Base-by-base conservation (phyloP, 1,284 basidiomycete genomes). In the Rhodotorula sp. region DNA sequence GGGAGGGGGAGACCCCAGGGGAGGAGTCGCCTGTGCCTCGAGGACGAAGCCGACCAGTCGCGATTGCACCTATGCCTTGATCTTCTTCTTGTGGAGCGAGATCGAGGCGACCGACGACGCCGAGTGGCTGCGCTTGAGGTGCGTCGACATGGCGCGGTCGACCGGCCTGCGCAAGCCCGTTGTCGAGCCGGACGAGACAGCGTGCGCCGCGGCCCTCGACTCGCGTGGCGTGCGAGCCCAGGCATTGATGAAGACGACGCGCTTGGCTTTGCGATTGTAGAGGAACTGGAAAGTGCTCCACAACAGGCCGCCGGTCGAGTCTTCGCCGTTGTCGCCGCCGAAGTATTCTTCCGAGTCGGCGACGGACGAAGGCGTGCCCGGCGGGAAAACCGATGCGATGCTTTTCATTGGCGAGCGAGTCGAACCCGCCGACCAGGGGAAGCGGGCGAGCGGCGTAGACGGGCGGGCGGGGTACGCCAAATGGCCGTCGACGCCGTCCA, bases 261-360 rank as follows among this genome's bases (percentile, higher is more conserved):
- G 87, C 83, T 96, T 98, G 74, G 82, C 81, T 77, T 92, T 95
- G 79, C 89, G 86, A 83, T 94, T 96, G 79, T 94, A 85, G 84
- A 99, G 96, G 83, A 99, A 97, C 87, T 93, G 96, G 80, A 97
- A 93, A 22, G 92, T 94, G 47, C 91, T 93, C 95, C 94, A 98
- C 10, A 98, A 84, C 67, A 98, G 83, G 8, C 92, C 90, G n/a
- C 92, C 92, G 22, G 78, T 77, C 73, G 90, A 89, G 60, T 52
- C 65, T 22, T 72, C 65, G 24, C 28, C 46, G 24, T 22, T 18
- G 40, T 61, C 56, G 55, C 59, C 65, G 48, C 53, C 59, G 20
- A 59, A 50, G 47, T 59, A n/a, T n/a, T 56, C 55, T 13, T 44
- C 40, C 11, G 18, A 26, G 20, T 22, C 62, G 37, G 22, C 55